A percentile compares a stretch with the other conserved stretches of the same genome.
Conservation (phyloP, 352 stramenopile species). For the Globisporangium abappressorium region DNA sequence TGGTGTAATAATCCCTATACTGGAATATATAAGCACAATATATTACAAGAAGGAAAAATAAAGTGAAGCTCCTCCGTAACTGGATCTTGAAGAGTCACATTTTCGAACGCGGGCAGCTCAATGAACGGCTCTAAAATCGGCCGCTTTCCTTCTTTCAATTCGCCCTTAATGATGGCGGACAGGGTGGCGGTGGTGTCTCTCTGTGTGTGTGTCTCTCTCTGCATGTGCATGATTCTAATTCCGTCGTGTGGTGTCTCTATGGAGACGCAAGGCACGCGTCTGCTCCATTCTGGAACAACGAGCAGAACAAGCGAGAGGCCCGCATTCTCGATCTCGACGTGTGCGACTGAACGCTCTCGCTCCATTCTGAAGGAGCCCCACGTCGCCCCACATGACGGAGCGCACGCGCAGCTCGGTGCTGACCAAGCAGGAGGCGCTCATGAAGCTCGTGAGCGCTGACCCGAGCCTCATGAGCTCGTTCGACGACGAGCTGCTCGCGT, state of each 20-base stretch:
- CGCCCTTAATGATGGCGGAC: not conserved
- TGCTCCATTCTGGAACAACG: not conserved
- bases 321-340: conserved; percentile 8
- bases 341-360: conserved; percentile 1
- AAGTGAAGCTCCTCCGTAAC: not conserved
- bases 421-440: conserved; percentile 42
- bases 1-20: too few species aligned
- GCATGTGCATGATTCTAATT: not conserved
- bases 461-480: conserved; percentile 37
- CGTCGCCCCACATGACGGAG: not conserved
- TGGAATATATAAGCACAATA: not conserved
- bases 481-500: conserved; percentile 35
- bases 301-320: not conserved
- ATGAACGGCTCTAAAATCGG: conserved; percentile 11
- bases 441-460: conserved; percentile 42
- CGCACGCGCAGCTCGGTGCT: conserved; percentile 22
- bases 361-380: not conserved
- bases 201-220: not conserved
- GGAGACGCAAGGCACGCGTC: not conserved
- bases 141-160: not conserved
- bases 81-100: conserved; percentile 15
- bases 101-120: conserved; percentile 14
- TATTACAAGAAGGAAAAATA: not conserved
- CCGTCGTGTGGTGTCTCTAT: not conserved
- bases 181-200: not conserved